phyloP scores from a whole-genome alignment of 352 stramenopile genomes.

The Globisporangium barbulae region DNA sequence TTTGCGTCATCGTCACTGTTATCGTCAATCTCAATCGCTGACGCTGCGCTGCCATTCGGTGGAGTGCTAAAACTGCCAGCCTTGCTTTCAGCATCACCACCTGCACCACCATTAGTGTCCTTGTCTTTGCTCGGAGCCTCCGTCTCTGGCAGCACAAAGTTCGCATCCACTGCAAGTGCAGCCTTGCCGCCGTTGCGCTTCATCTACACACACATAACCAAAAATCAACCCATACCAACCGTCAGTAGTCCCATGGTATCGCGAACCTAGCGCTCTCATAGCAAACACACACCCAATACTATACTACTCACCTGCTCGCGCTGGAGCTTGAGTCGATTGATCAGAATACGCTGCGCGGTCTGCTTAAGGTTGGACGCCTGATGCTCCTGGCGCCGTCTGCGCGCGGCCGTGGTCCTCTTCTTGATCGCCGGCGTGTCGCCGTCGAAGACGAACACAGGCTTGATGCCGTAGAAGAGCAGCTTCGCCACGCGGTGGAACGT shows the following conservation, averaged over 20 bases:
- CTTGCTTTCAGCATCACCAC: slow-evolving; percentile 4
- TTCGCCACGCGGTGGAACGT: slow-evolving; percentile 93
- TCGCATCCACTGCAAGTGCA: slow-evolving; percentile 38
- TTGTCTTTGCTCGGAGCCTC: not conserved
- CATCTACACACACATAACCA: slow-evolving; percentile 25
- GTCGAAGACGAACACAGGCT: slow-evolving; percentile 99
- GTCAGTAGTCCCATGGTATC: too few relatives aligned
- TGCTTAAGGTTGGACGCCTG: slow-evolving; percentile 85
- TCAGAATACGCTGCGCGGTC: slow-evolving; percentile 93
- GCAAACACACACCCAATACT: not conserved
- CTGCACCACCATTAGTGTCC: slow-evolving; percentile 4
- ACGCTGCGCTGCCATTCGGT: not conserved
- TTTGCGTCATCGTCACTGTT: slow-evolving; percentile 2
- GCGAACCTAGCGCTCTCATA: too few relatives aligned
- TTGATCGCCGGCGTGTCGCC: slow-evolving; percentile 97
- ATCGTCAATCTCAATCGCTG: slow-evolving; percentile 11
- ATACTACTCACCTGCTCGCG: slow-evolving; percentile 36
- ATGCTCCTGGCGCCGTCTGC: slow-evolving; percentile 61
- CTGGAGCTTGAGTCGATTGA: slow-evolving; percentile 85
- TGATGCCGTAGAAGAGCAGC: slow-evolving; percentile 95
- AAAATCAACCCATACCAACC: not conserved
- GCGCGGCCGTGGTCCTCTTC: slow-evolving; percentile 72
- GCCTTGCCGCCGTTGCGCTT: slow-evolving; percentile 50
- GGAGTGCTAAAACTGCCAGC: not conserved
- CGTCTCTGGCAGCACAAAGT: slow-evolving; percentile 48